These are phyloP conservation scores for Lactuca sativa DNA, from an alignment of 129 eudicot species.

Conservation along the genomic window DNA sequence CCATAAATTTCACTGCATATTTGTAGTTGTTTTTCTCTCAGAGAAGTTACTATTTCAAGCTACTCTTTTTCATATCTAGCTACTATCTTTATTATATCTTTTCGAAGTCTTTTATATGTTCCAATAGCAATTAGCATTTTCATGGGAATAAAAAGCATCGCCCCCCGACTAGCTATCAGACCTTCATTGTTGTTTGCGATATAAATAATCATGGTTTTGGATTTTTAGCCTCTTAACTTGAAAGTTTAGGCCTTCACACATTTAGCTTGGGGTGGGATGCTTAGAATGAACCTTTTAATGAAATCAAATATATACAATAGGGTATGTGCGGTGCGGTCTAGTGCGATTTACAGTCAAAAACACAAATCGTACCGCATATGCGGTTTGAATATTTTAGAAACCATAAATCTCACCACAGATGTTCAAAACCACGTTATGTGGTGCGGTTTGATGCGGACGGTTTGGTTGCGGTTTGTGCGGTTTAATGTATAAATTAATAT, in stretches of 20 bases:
- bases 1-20: constrained; percentile 22
- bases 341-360: too few relatives aligned
- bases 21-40: constrained; percentile 26
- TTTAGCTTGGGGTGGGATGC: too few relatives aligned
- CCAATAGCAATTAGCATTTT: background rate
- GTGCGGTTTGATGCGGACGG: too few relatives aligned
- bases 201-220: background rate
- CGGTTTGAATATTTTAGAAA: too few relatives aligned
- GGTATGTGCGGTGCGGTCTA: too few relatives aligned
- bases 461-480: too few relatives aligned
- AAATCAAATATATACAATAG: background rate
- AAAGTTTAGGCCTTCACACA: background rate
- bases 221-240: background rate
- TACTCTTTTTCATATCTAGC: constrained; percentile 36
- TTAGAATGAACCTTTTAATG: background rate
- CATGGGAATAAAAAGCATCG: background rate
- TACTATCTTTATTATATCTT: constrained; percentile 22
- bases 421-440: too few relatives aligned
- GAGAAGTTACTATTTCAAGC: constrained; percentile 35
- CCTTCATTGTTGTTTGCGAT: background rate
- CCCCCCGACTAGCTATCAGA: background rate
- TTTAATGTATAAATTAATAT: too few relatives aligned
- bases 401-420: too few relatives aligned
- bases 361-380: too few relatives aligned
- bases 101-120: background rate